Evolutionary conservation across 2,329 filamentous ascomycete species (phyloP), one percentile per base, ranked within the genome.

Genomic region (Incumbomyces lentus): DNA sequence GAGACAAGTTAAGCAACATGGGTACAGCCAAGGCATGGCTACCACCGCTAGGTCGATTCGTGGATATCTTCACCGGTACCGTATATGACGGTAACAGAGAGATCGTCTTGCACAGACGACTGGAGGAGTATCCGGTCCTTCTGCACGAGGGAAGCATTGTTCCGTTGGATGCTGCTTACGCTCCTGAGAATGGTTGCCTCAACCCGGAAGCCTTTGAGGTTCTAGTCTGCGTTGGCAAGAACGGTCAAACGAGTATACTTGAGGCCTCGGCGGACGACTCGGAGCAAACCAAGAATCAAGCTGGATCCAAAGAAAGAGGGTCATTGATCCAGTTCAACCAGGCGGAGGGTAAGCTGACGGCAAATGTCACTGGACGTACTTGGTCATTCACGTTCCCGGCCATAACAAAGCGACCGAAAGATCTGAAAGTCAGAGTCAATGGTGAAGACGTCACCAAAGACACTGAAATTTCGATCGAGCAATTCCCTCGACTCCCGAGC

Each of bases 31-130:
- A 70, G 19, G 70, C 69, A 0, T 82, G 79, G 79, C 59, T 82
- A 0, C 78, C 79, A 2, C 68, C 69, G 0, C 36, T 42, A 32
- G 64, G 68, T 3, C 67, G 70, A 0, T 73, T 72, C 44, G 69
- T 79, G 1, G 79, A 82, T 59, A 70, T 80, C 41, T 76, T 80
- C 59, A 74, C 70, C 0, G 75, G 75, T 2, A 61, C 69, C 0
- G 66, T 78, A 1, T 82, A 82, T 55, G 72, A 78, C 48, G 76
- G 75, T 2, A 68, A 73, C 49, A 68, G 76, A 2, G 65, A 71
- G 46, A 55, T 81, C 12, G 67, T 60, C 40, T 58, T 81, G 44
- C 71, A 74, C 52, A 69, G 79, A 8, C 59, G 63, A 0, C 61
- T 82, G 0, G 55, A 68, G 14, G 59, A 67, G 18, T 66, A 71